Base-by-base conservation (phyloP, 2,329 filamentous ascomycete species). In the Rhinocladiella similis region DNA sequence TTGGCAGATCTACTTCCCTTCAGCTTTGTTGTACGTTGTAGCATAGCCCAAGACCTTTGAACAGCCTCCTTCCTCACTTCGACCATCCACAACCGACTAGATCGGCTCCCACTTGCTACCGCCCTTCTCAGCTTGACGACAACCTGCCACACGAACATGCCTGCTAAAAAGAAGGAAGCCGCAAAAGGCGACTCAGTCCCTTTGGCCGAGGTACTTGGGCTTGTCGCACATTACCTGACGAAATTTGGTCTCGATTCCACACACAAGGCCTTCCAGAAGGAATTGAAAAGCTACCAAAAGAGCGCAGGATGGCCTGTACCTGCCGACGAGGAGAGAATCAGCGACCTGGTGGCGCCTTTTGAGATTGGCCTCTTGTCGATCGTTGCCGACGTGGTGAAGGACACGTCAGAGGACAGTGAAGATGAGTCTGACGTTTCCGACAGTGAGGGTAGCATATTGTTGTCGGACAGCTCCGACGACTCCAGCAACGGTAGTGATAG, bases 141-240 rank as follows among this genome's bases (percentile, higher is more conserved):
- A 3, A 16, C 35, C 35, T 16, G 13, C n/a, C 35, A 38, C 35
- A 38, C 38, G 3, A 41, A 19, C 38, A 41, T 16, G 18, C 12
- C 38, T 41, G 18, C 62, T 48, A 57, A 66, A 47, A 66, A 65
- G 56, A 54, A 49, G 10, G 50, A 50, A 47, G 19, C 41, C 29
- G 20, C 41, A 20, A 33, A 20, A 14, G 19, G 27, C 45, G 13
- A 78, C 82, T 27, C 56, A 7, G 25, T 33, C 20, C 78, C 83
- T 22, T 80, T 87, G 3, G 72, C 80, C 25, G 80, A 88, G 70
- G 75, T 91, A 35, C 76, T 91, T 68, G 82, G 85, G 59, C 76
- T 90, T 14, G 80, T 91, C 65, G 83, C 84, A 60, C 72, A 75
- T 19, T 91, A 91, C 70, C 78, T 91, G 48, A 79, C 80, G 41